These are phyloP conservation scores for Cutaneotrichosporon sp. DNA, from an alignment of 1,284 basidiomycete genomes.

Conservation along the genomic window DNA sequence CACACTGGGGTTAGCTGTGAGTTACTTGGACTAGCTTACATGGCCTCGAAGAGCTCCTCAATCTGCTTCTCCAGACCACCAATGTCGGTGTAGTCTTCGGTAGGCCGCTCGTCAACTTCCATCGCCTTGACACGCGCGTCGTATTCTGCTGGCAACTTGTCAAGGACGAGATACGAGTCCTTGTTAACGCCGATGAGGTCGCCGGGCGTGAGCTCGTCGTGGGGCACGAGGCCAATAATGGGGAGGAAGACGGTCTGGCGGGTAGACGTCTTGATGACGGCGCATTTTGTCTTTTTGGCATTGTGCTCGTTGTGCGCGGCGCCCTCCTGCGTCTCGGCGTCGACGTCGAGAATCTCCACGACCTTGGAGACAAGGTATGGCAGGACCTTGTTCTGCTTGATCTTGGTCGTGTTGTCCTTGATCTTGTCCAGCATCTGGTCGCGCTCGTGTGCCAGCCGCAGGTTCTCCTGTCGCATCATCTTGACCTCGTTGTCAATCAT, in stretches of 20 bases:
- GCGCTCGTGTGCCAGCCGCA: slow-evolving; percentile 88
- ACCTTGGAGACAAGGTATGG: slow-evolving; percentile 98
- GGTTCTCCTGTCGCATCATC: slow-evolving; percentile 91
- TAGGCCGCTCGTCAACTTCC: slow-evolving; percentile 82
- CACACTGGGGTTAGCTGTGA: slow-evolving; percentile 48
- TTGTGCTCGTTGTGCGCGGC: slow-evolving; percentile 90
- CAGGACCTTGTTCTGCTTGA: slow-evolving; percentile 98
- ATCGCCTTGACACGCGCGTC: slow-evolving; percentile 80
- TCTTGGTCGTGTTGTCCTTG: slow-evolving; percentile 95
- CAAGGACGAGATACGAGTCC: slow-evolving; percentile 96
- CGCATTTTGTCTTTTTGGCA: slow-evolving; percentile 93
- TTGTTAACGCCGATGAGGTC: slow-evolving; percentile 99
- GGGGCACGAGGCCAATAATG: slow-evolving; percentile 91
- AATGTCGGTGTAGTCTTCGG: slow-evolving; percentile 72
- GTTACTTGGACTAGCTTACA: slow-evolving; percentile 42
- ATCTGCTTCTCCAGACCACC: slow-evolving; percentile 77
- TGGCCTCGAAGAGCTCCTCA: slow-evolving; percentile 72
- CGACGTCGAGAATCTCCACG: slow-evolving; percentile 94
- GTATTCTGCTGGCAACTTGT: slow-evolving; percentile 71
- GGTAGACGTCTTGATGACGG: slow-evolving; percentile 97
- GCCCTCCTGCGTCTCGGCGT: slow-evolving; percentile 89
- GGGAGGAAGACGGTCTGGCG: slow-evolving; percentile 97
- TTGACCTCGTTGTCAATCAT: slow-evolving; percentile 94
- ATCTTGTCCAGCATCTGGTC: slow-evolving; percentile 97
- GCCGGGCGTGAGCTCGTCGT: slow-evolving; percentile 79